Percentiles rank a stretch among this genome's conserved stretches.
phyloP scores from a whole-genome alignment of 331 rosid genomes.

The Malus hybrid region DNA sequence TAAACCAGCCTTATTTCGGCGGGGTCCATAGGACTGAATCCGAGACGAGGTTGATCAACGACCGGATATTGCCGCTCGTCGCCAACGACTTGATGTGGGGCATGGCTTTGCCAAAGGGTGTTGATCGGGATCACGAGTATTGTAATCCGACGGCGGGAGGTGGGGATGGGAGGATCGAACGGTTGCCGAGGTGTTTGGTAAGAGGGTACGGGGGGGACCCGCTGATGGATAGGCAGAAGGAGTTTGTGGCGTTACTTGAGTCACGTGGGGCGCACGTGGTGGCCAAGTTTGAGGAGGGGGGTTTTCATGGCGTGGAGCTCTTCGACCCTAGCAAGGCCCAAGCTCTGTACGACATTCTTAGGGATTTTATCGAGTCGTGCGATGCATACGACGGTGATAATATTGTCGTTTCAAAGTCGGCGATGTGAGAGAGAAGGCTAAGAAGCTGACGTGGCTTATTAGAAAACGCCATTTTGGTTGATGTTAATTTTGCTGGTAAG shows the following conservation, averaged over 20 bases:
- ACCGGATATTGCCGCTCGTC: constrained; percentile 34
- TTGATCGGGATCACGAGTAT: constrained; percentile 57
- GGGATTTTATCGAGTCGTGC: constrained; percentile 20
- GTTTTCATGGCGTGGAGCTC: constrained; percentile 57
- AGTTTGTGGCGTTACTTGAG: constrained; percentile 31
- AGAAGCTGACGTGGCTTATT: not conserved
- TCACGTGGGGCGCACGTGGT: constrained; percentile 46
- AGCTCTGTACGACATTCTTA: constrained; percentile 7
- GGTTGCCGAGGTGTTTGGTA: constrained; percentile 38
- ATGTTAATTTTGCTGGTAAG: too few species aligned
- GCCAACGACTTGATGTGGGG: constrained; percentile 60
- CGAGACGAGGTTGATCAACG: constrained; percentile 30
- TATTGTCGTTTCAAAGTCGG: not conserved
- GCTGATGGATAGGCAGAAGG: constrained; percentile 51
- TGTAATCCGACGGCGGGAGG: constrained; percentile 35
- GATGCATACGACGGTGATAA: not conserved
- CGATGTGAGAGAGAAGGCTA: not conserved
- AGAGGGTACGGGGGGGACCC: constrained; percentile 67
- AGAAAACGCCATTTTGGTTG: too few species aligned
- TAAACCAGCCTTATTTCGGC: constrained; percentile 44
- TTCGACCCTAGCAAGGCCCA: constrained; percentile 34
- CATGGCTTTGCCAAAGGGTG: constrained; percentile 44
- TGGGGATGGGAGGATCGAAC: constrained; percentile 32
- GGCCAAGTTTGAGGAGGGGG: constrained; percentile 27
- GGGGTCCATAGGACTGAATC: constrained; percentile 49